Evolutionary conservation across 768 basidiomycete species (phyloP), one percentile per base, ranked within the genome.

Genomic region (Agrocybe praecox): DNA sequence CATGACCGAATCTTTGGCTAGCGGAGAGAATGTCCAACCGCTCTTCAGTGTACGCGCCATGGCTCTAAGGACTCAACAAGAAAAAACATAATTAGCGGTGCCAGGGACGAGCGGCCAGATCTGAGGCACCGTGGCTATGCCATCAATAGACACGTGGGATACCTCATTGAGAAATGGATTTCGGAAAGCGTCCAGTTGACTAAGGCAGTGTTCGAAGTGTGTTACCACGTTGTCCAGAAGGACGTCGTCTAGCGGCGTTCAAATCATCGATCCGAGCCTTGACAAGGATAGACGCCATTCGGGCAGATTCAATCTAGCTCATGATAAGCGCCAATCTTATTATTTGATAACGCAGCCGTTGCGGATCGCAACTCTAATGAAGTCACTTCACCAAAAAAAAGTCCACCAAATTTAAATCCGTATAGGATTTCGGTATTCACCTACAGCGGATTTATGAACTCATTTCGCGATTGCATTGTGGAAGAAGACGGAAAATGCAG

Each of bases 201-300:
- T 68, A 70, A 65, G 71, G 74, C 74, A 51, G 68, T 59, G 53
- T 44, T 67, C 69, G 66, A 70, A 72, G 72, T 50, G 67, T 54
- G 53, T 55, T 21, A 19, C 47, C 58, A 59, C 58, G 58, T 55
- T 59, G 26, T 55, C 52, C 52, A 63, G 52, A 56, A 43, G 46
- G 32, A 46, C 49, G 22, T 51, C 49, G 49, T 40, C 49, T 47
- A n/a, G 17, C 32, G 52, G 48, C 46, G 49, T 59, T 56, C 57
- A 52, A 56, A 23, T 56, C 54, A 33, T 33, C 29, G 12, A 24
- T 58, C 54, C 50, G 54, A 52, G 49, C 58, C 12, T 15, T 40
- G 36, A 40, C 36, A 40, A 40, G 36, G 5, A 55, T 59, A 55
- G 49, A 57, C 56, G 50, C 61, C 61, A 46, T 51, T 53, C 51